Evolutionary conservation across 768 basidiomycete species (phyloP).

Genomic region (Pisolithus sp.): DNA sequence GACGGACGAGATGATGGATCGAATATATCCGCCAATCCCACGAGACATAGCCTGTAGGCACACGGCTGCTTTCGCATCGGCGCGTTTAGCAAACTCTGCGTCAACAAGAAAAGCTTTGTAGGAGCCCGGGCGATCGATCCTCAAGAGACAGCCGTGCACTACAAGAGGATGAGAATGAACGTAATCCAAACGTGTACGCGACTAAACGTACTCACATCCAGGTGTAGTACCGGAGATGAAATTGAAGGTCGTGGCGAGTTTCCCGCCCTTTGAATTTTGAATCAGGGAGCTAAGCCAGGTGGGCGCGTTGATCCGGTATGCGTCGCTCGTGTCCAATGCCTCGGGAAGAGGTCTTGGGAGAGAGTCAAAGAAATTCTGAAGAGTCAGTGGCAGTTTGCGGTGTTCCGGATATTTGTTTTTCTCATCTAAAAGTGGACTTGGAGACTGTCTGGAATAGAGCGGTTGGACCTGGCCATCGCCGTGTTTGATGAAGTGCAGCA

Average conservation of each 20-base stretch:
- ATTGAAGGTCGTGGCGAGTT: conserved; percentile 36
- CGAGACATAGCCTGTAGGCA: conserved; percentile 60
- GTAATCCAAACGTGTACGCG: neutral
- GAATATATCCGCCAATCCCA: conserved; percentile 53
- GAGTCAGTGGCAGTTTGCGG: conserved; percentile 25
- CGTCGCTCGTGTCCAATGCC: conserved; percentile 38
- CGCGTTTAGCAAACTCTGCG: conserved; percentile 50
- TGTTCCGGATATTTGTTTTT: conserved; percentile 2
- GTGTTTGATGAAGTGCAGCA: conserved; percentile 52
- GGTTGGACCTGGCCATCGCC: conserved; percentile 46
- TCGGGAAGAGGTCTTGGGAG: conserved; percentile 63
- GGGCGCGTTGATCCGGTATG: conserved; percentile 47
- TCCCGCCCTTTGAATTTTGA: conserved; percentile 48
- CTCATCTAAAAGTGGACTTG: conserved; percentile 3
- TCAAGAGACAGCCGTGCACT: conserved; percentile 63
- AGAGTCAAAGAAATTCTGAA: conserved; percentile 58
- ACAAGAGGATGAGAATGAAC: conserved; percentile 2
- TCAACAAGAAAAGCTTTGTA: conserved; percentile 58
- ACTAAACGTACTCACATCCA: conserved; percentile 34
- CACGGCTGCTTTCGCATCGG: conserved; percentile 66
- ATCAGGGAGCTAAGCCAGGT: conserved; percentile 47
- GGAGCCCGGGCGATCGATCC: conserved; percentile 46
- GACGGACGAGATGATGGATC: conserved; percentile 33
- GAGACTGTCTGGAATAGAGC: conserved; percentile 14
- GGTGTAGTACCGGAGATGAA: conserved; percentile 37